These are phyloP conservation scores for Daldinia bambusicola DNA, from an alignment of 495 filamentous ascomycete genomes.

Conservation along the genomic window DNA sequence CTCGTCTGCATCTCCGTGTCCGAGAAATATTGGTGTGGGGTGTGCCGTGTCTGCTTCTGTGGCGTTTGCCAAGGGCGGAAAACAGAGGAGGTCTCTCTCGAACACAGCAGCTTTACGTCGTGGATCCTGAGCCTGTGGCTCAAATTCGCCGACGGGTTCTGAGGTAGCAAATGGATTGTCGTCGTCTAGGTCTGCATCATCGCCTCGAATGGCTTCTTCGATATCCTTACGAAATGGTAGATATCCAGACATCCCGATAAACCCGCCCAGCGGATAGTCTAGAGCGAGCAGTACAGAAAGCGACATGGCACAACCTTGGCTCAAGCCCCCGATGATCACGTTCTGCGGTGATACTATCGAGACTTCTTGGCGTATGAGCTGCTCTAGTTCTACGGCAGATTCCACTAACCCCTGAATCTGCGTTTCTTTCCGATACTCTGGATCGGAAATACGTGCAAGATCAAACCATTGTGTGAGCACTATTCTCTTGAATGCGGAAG, in stretches of 20 bases:
- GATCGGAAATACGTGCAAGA: constrained; percentile 56
- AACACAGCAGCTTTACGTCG: constrained; percentile 26
- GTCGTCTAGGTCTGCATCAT: background rate
- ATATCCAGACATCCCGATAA: constrained; percentile 66
- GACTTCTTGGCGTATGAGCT: constrained; percentile 47
- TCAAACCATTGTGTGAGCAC: constrained; percentile 64
- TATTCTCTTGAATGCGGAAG: constrained; percentile 10
- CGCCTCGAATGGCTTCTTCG: constrained; percentile 4
- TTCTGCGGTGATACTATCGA: constrained; percentile 46
- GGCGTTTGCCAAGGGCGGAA: constrained; percentile 13
- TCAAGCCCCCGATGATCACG: constrained; percentile 63
- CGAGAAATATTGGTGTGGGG: constrained; percentile 56
- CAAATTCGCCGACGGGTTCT: background rate
- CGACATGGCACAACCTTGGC: constrained; percentile 64
- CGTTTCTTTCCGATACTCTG: constrained; percentile 53
- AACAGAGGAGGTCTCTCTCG: constrained; percentile 25
- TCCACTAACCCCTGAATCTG: constrained; percentile 48
- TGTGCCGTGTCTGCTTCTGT: constrained; percentile 9
- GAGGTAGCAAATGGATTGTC: constrained; percentile 22
- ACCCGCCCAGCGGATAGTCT: constrained; percentile 54
- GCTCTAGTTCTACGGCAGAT: constrained; percentile 15
- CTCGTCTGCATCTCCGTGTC: constrained; percentile 57
- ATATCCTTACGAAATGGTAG: constrained; percentile 60
- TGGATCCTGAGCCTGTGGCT: constrained; percentile 8
- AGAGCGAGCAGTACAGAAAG: constrained; percentile 57